Evolutionary conservation across 768 basidiomycete species (phyloP).

Genomic region (Mrakia frigida): DNA sequence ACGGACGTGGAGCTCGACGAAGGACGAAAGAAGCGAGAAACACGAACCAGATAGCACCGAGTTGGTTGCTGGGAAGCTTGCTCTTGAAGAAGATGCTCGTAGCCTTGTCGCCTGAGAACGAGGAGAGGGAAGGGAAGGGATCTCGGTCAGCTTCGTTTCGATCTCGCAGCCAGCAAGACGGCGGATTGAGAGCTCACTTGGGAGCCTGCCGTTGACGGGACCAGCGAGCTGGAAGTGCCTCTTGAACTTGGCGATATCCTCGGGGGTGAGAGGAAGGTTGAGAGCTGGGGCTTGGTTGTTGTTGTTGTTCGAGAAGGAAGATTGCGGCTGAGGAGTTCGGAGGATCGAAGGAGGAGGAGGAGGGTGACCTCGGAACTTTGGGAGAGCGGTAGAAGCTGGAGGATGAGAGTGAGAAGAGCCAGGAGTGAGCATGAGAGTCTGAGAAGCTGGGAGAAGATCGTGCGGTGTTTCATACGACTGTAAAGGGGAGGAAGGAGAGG

Average conservation of each 20-base stretch:
- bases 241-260: slow-evolving; percentile 79
- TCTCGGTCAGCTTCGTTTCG: too few species aligned
- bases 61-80: slow-evolving; percentile 73
- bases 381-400: slow-evolving; percentile 21
- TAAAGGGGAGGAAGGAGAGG: neutral
- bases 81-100: slow-evolving; percentile 87
- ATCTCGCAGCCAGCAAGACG: slow-evolving; percentile 1
- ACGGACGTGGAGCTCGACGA: neutral
- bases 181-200: slow-evolving; percentile 18
- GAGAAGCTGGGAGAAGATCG: neutral
- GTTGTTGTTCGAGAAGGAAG: neutral
- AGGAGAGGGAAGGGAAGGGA: neutral
- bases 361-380: slow-evolving; percentile 29
- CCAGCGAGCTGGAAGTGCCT: slow-evolving; percentile 59
- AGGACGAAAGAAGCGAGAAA: neutral
- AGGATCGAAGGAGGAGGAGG: slow-evolving; percentile 24
- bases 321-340: neutral
- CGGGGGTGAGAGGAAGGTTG: slow-evolving; percentile 61
- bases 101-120: slow-evolving; percentile 68
- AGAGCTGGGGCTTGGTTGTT: neutral
- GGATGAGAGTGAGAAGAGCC: neutral
- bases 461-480: neutral
- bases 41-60: slow-evolving; percentile 84
- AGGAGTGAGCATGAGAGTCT: too few species aligned
- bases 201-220: slow-evolving; percentile 63